A percentile compares a stretch with the other conserved stretches of the same genome.
Conservation (phyloP, 1,284 basidiomycete genomes). For the Meira miltonrushii region DNA sequence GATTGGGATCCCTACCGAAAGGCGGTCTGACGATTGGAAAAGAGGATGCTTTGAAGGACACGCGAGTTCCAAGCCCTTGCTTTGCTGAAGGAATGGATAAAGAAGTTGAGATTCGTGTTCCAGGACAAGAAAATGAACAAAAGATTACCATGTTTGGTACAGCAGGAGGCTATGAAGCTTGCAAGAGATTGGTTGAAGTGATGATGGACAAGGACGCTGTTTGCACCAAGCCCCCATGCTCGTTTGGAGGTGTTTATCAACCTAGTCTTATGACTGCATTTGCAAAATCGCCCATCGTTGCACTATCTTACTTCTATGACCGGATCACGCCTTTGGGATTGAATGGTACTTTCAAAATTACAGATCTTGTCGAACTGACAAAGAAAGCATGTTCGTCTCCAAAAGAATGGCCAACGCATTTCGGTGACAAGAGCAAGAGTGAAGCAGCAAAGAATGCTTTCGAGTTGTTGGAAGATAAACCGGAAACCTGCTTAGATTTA, state of each 20-base stretch:
- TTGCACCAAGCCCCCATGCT: slow-evolving; percentile 76
- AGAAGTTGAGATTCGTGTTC: slow-evolving; percentile 66
- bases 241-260: slow-evolving; percentile 96
- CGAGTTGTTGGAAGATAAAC: slow-evolving; percentile 71
- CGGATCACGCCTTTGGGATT: slow-evolving; percentile 74
- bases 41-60: slow-evolving; percentile 18
- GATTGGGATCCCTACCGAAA: slow-evolving; percentile 20
- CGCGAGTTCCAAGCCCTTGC: slow-evolving; percentile 70
- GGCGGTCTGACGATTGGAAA: too few species aligned
- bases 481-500: slow-evolving; percentile 91
- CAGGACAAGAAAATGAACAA: slow-evolving; percentile 45
- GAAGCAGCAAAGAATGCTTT: slow-evolving; percentile 57
- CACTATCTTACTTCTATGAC: slow-evolving; percentile 88
- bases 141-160: slow-evolving; percentile 44
- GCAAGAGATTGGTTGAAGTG: slow-evolving; percentile 76
- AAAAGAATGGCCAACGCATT: slow-evolving; percentile 20
- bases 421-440: slow-evolving; percentile 16
- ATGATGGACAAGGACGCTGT: slow-evolving; percentile 93
- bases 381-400: slow-evolving; percentile 33
- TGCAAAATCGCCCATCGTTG: slow-evolving; percentile 53
- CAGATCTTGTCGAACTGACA: slow-evolving; percentile 30
- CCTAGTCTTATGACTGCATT: slow-evolving; percentile 89
- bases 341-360: slow-evolving; percentile 45
- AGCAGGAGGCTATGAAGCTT: slow-evolving; percentile 76
- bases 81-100: slow-evolving; percentile 66